A percentile compares a stretch with the other conserved stretches of the same genome.
Conservation (phyloP, 2,329 filamentous ascomycete genomes). For the Phialemonium atrogriseum region DNA sequence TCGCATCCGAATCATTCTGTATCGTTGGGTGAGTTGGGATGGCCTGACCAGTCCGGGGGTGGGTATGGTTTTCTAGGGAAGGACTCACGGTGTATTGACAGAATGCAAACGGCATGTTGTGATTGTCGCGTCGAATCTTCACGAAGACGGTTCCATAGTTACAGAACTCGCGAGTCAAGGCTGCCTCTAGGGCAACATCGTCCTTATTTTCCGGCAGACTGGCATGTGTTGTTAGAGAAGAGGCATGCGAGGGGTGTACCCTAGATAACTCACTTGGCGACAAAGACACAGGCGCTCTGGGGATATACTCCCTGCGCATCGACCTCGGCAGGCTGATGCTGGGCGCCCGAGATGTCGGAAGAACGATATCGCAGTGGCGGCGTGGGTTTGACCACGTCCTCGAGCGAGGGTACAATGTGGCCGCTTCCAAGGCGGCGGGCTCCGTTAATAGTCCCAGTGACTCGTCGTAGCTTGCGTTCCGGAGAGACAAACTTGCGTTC, state of each 20-base stretch:
- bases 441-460: no score
- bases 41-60: no score
- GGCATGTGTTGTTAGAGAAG: slow-evolving; percentile 1
- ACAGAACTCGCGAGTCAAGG: slow-evolving; percentile 44
- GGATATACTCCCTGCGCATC: slow-evolving; percentile 46
- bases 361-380: no score
- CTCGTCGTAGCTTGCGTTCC: no score
- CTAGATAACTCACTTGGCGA: slow-evolving; percentile 49
- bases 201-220: slow-evolving; percentile 31
- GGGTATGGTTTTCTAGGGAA: no score
- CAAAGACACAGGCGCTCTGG: slow-evolving; percentile 52
- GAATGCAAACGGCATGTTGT: slow-evolving; percentile 56
- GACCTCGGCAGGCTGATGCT: slow-evolving; percentile 17
- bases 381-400: no score
- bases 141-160: slow-evolving; percentile 49
- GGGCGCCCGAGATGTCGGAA: no score
- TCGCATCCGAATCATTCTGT: slow-evolving; percentile 39
- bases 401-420: no score
- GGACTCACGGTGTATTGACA: slow-evolving; percentile 51
- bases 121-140: slow-evolving; percentile 52
- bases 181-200: slow-evolving; percentile 42
- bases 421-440: no score
- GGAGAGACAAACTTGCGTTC: no score
- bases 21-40: slow-evolving; percentile 14
- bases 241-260: background rate